Conservation (phyloP, 2,329 filamentous ascomycete genomes). For the Colletotrichum musicola region DNA sequence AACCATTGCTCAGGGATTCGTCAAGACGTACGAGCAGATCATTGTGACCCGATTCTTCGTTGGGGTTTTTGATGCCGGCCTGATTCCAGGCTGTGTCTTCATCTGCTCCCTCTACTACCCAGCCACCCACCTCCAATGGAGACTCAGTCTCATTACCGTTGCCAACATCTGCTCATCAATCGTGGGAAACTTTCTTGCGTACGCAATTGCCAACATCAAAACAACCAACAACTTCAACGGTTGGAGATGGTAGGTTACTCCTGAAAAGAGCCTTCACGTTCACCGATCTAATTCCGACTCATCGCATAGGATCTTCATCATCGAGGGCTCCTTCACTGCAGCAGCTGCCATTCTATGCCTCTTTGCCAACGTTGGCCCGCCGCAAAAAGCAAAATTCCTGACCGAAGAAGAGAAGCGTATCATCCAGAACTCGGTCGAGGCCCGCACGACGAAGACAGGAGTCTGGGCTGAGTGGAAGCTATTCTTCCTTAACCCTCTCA, state of each 20-base stretch:
- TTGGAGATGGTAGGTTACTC: conserved; percentile 40
- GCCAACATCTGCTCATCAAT: conserved; percentile 44
- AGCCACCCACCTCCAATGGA: conserved; percentile 42
- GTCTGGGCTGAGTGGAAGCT: conserved; percentile 33
- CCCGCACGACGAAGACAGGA: conserved; percentile 16
- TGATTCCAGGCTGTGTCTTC: conserved; percentile 44
- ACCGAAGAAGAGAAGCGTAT: conserved; percentile 31
- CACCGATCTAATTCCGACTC: neutral
- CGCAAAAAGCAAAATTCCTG: conserved; percentile 37
- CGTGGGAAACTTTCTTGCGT: conserved; percentile 43
- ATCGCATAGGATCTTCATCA: conserved; percentile 50
- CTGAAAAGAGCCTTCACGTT: fast-evolving
- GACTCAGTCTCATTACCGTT: conserved; percentile 42
- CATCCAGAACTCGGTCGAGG: conserved; percentile 22
- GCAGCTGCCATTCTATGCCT: conserved; percentile 42
- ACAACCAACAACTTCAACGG: conserved; percentile 40
- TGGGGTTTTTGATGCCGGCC: conserved; percentile 43
- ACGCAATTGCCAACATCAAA: conserved; percentile 43
- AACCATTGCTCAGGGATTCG: conserved; percentile 45
- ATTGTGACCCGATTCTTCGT: conserved; percentile 42
- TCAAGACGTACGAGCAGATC: conserved; percentile 41
- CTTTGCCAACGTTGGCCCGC: conserved; percentile 34
- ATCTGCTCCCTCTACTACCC: conserved; percentile 44
- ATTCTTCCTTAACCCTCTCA: conserved; percentile 40
- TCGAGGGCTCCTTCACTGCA: conserved; percentile 47